Evolutionary conservation across 306 rosid species (phyloP), one percentile per base, ranked within the genome.

Genomic region (Canavalia gladiata): DNA sequence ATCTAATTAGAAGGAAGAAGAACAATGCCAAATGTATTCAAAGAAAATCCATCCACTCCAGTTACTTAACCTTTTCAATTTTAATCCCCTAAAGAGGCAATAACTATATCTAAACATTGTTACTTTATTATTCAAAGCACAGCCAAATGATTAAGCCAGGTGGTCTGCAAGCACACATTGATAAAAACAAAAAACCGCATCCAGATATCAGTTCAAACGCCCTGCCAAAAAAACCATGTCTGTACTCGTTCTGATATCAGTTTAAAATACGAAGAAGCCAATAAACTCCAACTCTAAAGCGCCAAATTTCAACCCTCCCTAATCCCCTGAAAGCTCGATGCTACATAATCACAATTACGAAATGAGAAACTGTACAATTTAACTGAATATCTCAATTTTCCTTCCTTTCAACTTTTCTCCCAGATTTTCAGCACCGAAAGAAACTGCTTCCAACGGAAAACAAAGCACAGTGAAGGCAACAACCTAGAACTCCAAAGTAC

Each of bases 261-360:
- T 43, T 68, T 56, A 10, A 59, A 30, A 10, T 18, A 50, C 0
- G 43, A 25, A 47, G n/a, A 76, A 76, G 18, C 39, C 68, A 63
- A 63, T 43, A 63, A 68, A 54, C 68, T 3, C 43, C 75, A 79
- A 52, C 60, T 51, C 68, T 5, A 4, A 72, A 72, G 57, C 8
- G n/a, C 18, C 28, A 0, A 42, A 50, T 58, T 54, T 25, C 51
- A 8, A 55, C 80, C 56, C 6, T 8, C 70, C 59, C 9, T 41
- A 78, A 67, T 67, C 56, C 75, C 64, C 33, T 6, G 2, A 52
- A 50, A 18, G 25, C 25, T 0, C 25, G 25, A 18, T 18, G 25
- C 25, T 18, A 18, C 25, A 18, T 18, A 18, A 18, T 37, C 41
- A 37, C 60, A 47, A 47, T 4, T 12, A 31, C 18, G 5, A 8